Base-by-base conservation (phyloP, 129 eudicot species). In the Lonicera japonica region DNA sequence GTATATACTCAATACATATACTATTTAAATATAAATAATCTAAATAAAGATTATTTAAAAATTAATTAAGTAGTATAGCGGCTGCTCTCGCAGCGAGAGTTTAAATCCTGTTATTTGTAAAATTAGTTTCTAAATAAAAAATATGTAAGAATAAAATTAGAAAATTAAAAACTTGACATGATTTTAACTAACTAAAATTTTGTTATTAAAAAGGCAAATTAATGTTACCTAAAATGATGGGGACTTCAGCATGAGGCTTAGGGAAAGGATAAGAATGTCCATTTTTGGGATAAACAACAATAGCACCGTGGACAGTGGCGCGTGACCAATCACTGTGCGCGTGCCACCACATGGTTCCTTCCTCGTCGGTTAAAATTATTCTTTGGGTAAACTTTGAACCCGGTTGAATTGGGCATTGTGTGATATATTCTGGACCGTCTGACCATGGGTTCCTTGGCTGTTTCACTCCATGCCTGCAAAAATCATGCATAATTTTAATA, bases 271-370 rank as follows among this genome's bases (percentile, higher is more conserved):
- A 84, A 11, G 69, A 13, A 21, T 70, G 62, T 68, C 77, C 79
- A 2, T 56, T 48, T 55, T 70, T 66, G 5, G 92, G 92, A 23
- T 65, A 66, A 11, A 84, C 34, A 58, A 77, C 54, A 41, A 84
- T 36, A 1, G 78, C 65, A 10, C 91, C 91, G 23, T 84, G 75
- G 9, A 84, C 66, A 12, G 86, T 77, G 21, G 86, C 86, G 22
- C 91, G 68, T n/a, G 82, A 75, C 92, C 87, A 84, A 18, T 80
- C 92, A 17, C 84, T 84, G 45, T 84, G 92, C 0, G 92, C 92
- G 47, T 81, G 92, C 87, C 87, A 84, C 92, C 92, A 84, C 39
- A 84, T 21, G 0, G 92, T 84, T 56, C 92, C 92, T 54, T 71
- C 77, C 59, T 84, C 92, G 6, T 80, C 80, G 0, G 92, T 77